These are phyloP conservation scores for Fragilaria crotonensis DNA, from an alignment of 108 stramenopile genomes.

Conservation along the genomic window DNA sequence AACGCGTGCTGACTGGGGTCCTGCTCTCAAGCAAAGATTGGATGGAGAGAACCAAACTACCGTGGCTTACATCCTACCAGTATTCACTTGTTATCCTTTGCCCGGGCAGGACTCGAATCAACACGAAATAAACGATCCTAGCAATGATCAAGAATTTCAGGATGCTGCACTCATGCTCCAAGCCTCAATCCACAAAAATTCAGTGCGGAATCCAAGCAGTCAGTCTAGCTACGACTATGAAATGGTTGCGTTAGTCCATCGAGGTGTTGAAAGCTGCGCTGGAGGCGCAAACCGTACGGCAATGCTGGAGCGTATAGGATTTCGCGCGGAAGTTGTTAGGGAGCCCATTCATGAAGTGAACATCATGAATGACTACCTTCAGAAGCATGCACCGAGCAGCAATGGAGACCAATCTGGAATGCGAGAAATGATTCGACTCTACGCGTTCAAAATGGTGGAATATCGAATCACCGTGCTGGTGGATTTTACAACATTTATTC, in stretches of 20 bases:
- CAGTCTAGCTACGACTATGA: background rate
- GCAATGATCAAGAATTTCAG: background rate
- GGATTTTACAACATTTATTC: background rate
- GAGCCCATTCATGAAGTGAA: background rate
- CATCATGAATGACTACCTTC: background rate
- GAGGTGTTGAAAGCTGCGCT: background rate
- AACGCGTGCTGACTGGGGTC: background rate
- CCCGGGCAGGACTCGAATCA: background rate
- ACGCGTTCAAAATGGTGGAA: background rate
- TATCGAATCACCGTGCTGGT: background rate
- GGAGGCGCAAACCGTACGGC: background rate
- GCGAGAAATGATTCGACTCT: background rate
- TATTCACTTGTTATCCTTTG: background rate
- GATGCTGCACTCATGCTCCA: background rate
- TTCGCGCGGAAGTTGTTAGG: background rate
- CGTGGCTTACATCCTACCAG: background rate
- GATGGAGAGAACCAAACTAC: background rate
- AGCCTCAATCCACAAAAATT: background rate
- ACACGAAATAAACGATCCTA: background rate
- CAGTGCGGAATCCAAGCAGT: background rate
- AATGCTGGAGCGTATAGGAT: background rate
- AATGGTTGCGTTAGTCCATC: background rate
- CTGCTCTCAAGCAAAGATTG: background rate
- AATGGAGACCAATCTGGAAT: background rate
- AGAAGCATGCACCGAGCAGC: background rate